phyloP scores from a whole-genome alignment of 306 rosid genomes.

The Prunus persica region DNA sequence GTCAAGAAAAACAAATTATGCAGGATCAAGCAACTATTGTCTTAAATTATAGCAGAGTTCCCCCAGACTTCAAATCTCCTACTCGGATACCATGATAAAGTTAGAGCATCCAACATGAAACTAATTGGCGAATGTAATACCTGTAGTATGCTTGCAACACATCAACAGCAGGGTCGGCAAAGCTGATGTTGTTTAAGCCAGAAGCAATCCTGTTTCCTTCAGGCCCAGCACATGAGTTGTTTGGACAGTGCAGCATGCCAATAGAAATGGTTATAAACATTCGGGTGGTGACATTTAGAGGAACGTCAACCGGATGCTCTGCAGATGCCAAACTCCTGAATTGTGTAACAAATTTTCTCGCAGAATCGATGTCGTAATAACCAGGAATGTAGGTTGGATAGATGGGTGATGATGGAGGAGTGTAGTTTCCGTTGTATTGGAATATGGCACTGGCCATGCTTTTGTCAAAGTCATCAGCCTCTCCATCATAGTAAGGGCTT shows the following conservation, averaged over 20 bases:
- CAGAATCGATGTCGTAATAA: slow-evolving; percentile 33
- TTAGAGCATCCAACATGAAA: no score
- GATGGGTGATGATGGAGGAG: background rate
- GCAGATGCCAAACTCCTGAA: slow-evolving; percentile 32
- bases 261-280: slow-evolving; percentile 33
- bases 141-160: slow-evolving; percentile 53
- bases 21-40: no score
- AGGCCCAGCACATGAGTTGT: slow-evolving; percentile 40
- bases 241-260: slow-evolving; percentile 29
- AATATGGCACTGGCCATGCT: slow-evolving; percentile 39
- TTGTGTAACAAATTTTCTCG: slow-evolving; percentile 13
- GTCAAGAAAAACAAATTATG: background rate
- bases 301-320: slow-evolving; percentile 35
- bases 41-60: no score
- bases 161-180: slow-evolving; percentile 28
- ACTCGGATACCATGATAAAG: no score
- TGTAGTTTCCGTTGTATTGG: slow-evolving; percentile 33
- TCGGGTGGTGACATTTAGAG: slow-evolving; percentile 30
- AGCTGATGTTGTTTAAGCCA: slow-evolving; percentile 49
- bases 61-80: no score
- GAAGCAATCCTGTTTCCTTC: slow-evolving; percentile 41
- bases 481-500: slow-evolving; percentile 24
- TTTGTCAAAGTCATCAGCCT: slow-evolving; percentile 27
- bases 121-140: slow-evolving; percentile 2
- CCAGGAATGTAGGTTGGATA: slow-evolving; percentile 26